Evolutionary conservation across 2,329 filamentous ascomycete species (phyloP).

Genomic region (Fusarium sp.): DNA sequence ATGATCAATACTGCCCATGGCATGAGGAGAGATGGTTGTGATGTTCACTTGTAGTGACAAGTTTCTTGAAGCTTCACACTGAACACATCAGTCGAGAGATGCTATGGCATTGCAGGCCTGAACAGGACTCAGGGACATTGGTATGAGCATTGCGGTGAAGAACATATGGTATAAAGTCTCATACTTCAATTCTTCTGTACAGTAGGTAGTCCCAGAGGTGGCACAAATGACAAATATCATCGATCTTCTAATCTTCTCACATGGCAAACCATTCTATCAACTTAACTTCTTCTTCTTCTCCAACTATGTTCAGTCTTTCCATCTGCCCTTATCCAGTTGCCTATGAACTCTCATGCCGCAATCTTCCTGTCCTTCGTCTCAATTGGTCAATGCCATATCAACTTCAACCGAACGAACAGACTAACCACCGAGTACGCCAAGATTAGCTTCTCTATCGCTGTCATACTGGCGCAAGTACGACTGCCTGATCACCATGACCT

Average conservation of each 20-base stretch:
- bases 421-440: no score
- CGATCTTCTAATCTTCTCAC: not conserved
- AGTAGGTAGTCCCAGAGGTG: rapidly evolving
- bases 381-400: no score
- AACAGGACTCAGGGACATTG: rapidly evolving
- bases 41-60: rapidly evolving
- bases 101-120: rapidly evolving
- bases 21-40: rapidly evolving
- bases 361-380: rapidly evolving
- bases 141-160: not conserved
- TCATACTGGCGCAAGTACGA: no score
- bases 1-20: rapidly evolving
- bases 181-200: rapidly evolving
- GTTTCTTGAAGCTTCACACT: no score
- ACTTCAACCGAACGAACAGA: no score
- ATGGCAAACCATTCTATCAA: not conserved
- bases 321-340: not conserved
- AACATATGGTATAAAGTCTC: not conserved
- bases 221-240: not conserved
- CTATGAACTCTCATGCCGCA: rapidly evolving
- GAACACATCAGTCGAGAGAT: not conserved
- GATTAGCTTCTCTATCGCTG: no score
- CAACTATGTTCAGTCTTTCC: rapidly evolving
- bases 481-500: no score
- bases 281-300: no score